phyloP scores from a whole-genome alignment of 2,329 filamentous ascomycete species.

The Sclerotinia nivalis region DNA sequence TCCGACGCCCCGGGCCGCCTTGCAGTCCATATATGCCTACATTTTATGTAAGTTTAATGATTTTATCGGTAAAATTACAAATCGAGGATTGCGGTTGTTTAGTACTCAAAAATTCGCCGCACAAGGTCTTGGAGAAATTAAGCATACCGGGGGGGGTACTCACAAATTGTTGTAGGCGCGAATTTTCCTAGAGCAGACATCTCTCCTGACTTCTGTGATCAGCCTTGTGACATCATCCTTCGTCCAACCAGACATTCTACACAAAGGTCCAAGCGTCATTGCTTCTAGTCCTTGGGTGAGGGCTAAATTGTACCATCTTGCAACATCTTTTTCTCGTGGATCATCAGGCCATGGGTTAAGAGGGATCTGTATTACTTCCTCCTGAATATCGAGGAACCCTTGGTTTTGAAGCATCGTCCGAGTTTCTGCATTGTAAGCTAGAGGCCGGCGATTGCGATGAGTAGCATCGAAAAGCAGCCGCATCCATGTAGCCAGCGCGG shows the following conservation, averaged over 20 bases:
- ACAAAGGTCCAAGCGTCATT: conserved; percentile 72
- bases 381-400: conserved; percentile 79
- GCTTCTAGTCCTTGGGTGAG: conserved; percentile 72
- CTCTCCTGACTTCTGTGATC: conserved; percentile 61
- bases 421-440: conserved; percentile 64
- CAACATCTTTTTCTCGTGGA: conserved; percentile 64
- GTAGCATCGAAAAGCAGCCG: conserved; percentile 68
- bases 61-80: not conserved
- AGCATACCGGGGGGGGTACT: conserved; percentile 45
- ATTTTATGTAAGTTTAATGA: conserved; percentile 1
- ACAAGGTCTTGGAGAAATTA: not conserved
- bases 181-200: conserved; percentile 67
- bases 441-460: conserved; percentile 60
- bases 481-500: conserved; percentile 68
- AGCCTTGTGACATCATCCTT: conserved; percentile 63
- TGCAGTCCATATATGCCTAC: conserved; percentile 40
- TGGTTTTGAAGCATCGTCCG: conserved; percentile 62
- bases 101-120: not conserved
- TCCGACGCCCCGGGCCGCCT: conserved; percentile 31
- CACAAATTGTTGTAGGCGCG: conserved; percentile 77
- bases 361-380: conserved; percentile 68
- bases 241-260: conserved; percentile 61
- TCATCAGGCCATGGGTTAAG: conserved; percentile 73
- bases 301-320: conserved; percentile 80
- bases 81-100: not conserved